These are phyloP conservation scores for Globisporangium okanoganense DNA, from an alignment of 352 stramenopile species.

Conservation along the genomic window DNA sequence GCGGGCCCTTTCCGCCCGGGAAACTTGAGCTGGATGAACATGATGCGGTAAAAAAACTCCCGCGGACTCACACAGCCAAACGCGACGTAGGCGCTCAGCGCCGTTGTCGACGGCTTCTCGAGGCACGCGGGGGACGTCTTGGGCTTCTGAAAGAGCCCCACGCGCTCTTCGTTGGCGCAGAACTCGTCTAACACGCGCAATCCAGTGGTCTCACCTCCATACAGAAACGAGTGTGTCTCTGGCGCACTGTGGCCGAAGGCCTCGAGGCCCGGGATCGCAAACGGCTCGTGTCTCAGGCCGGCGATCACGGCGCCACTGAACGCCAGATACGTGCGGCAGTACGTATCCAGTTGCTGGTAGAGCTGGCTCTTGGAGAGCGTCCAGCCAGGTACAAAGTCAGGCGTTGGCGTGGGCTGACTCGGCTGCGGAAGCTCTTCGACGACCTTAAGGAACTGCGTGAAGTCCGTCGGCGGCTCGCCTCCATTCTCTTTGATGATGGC, in stretches of 20 bases:
- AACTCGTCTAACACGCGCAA: conserved; percentile 55
- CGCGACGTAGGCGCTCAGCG: conserved; percentile 90
- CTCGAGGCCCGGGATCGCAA: conserved; percentile 34
- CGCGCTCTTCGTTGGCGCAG: conserved; percentile 57
- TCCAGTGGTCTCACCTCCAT: conserved; percentile 48
- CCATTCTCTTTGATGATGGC: conserved; percentile 47
- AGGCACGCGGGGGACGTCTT: conserved; percentile 88
- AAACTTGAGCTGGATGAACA: conserved; percentile 90
- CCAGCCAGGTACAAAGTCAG: conserved; percentile 20
- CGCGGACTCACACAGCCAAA: conserved; percentile 87
- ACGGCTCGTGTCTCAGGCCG: conserved; percentile 24
- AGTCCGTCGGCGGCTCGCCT: conserved; percentile 37
- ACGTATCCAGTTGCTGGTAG: conserved; percentile 25
- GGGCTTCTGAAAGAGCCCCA: conserved; percentile 95
- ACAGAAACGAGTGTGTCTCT: conserved; percentile 38
- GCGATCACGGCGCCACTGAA: conserved; percentile 21
- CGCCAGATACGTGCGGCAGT: conserved; percentile 16
- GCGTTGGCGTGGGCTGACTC: conserved; percentile 34
- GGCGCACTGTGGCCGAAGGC: conserved; percentile 36
- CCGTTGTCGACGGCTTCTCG: conserved; percentile 88
- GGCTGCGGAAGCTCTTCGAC: conserved; percentile 52
- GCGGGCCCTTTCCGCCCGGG: conserved; percentile 71
- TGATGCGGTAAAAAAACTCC: conserved; percentile 76
- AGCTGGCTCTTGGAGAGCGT: conserved; percentile 25
- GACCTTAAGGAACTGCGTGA: conserved; percentile 52